A percentile compares a stretch with the other conserved stretches of the same genome.
phyloP scores from a whole-genome alignment of 768 basidiomycete species.

The Tricholoma matsutake region DNA sequence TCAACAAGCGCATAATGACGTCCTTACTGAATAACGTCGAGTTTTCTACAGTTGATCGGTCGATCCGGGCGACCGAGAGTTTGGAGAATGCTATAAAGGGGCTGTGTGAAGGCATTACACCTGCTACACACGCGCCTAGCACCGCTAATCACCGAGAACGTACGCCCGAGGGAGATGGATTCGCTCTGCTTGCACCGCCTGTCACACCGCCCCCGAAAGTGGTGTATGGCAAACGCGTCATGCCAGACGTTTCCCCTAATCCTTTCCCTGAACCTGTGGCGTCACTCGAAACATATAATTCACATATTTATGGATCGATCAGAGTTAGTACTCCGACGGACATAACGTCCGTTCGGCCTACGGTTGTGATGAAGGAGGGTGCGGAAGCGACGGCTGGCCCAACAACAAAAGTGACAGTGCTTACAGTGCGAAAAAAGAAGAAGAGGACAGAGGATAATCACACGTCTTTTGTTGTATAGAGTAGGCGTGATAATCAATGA shows the following conservation, averaged over 20 bases:
- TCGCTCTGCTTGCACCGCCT: constrained; percentile 40
- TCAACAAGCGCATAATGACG: constrained; percentile 68
- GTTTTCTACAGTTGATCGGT: constrained; percentile 65
- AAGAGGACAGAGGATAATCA: constrained; percentile 38
- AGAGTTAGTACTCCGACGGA: constrained; percentile 47
- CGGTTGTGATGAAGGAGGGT: background rate
- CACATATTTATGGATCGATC: constrained; percentile 58
- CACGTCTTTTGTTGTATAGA: background rate
- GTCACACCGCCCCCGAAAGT: constrained; percentile 48
- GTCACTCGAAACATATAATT: constrained; percentile 57
- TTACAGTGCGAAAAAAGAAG: constrained; percentile 59
- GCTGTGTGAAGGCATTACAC: constrained; percentile 61
- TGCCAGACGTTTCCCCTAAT: constrained; percentile 57
- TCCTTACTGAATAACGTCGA: constrained; percentile 73
- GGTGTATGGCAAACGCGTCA: constrained; percentile 22
- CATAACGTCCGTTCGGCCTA: constrained; percentile 5
- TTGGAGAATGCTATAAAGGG: constrained; percentile 67
- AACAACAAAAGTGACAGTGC: constrained; percentile 44
- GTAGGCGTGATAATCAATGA: too few species aligned
- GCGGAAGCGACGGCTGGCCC: constrained; percentile 8
- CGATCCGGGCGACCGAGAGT: constrained; percentile 66
- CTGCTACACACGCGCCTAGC: constrained; percentile 13
- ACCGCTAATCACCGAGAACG: constrained; percentile 16
- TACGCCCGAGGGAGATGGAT: constrained; percentile 39
- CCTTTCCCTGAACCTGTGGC: constrained; percentile 65